A percentile compares a stretch with the other conserved stretches of the same genome.
These are phyloP conservation scores for Daldinia decipiens DNA, from an alignment of 495 filamentous ascomycete genomes.

Conservation along the genomic window DNA sequence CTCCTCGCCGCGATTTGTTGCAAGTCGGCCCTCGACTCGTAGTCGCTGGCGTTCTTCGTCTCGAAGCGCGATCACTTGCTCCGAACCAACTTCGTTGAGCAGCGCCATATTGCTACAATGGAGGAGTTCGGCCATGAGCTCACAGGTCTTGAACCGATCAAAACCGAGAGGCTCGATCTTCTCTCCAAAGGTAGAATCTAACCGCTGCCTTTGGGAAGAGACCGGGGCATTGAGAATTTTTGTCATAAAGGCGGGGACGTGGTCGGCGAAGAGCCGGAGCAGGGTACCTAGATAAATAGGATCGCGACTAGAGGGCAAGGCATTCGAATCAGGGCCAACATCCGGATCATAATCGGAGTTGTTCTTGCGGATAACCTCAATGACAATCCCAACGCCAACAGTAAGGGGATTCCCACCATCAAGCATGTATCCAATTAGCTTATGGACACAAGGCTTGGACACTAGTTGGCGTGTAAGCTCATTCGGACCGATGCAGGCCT, in stretches of 20 bases:
- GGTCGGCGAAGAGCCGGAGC: slow-evolving; percentile 87
- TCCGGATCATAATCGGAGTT: slow-evolving; percentile 99
- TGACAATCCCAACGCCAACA: slow-evolving; percentile 96
- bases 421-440: slow-evolving; percentile 89
- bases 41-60: slow-evolving; percentile 84
- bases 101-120: slow-evolving; percentile 99
- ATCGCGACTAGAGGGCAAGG: slow-evolving; percentile 82
- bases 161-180: slow-evolving; percentile 96
- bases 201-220: slow-evolving; percentile 48
- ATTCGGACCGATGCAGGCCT: slow-evolving; percentile 97
- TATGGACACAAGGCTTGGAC: slow-evolving; percentile 83
- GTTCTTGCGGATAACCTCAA: slow-evolving; percentile 99
- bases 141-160: slow-evolving; percentile 98
- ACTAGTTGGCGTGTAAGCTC: slow-evolving; percentile 95
- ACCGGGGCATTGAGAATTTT: slow-evolving; percentile 77
- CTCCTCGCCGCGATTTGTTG: slow-evolving; percentile 51
- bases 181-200: slow-evolving; percentile 79
- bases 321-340: slow-evolving; percentile 77
- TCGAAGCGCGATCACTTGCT: slow-evolving; percentile 82
- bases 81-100: slow-evolving; percentile 91
- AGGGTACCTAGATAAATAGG: slow-evolving; percentile 96
- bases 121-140: slow-evolving; percentile 96
- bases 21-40: slow-evolving; percentile 72
- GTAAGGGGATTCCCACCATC: slow-evolving; percentile 93
- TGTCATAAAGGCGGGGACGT: slow-evolving; percentile 96